Conservation (phyloP, 176 grass and related monocot species). For the Oryza meyeriana region DNA sequence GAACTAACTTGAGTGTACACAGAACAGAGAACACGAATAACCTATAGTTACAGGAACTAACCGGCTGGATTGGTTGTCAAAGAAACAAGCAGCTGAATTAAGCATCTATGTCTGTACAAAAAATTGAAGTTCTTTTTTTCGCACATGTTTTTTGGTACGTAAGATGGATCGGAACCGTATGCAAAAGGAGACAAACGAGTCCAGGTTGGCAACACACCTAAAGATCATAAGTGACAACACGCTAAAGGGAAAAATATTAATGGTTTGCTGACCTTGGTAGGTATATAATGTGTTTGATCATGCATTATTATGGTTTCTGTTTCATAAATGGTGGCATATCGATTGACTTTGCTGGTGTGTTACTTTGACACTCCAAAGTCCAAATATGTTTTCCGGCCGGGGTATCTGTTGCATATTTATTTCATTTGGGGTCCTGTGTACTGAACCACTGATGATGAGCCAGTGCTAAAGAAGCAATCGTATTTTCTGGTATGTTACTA, state of each 20-base stretch:
- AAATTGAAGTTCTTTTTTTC: not conserved
- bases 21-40: not conserved
- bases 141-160: conserved; percentile 10
- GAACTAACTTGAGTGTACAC: not conserved
- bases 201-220: conserved; percentile 12
- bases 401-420: not conserved
- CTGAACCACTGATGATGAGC: not conserved
- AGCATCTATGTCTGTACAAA: conserved; percentile 2
- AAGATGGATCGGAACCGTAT: not conserved
- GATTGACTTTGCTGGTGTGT: not conserved
- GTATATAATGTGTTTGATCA: not conserved
- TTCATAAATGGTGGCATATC: not conserved
- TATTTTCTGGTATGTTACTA: not conserved
- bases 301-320: conserved; percentile 22
- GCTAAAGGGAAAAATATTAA: conserved; percentile 6
- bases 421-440: not conserved
- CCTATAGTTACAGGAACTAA: too few relatives aligned
- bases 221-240: conserved; percentile 1
- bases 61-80: not conserved
- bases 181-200: conserved; percentile 2
- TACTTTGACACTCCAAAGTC: not conserved
- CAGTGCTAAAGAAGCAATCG: not conserved
- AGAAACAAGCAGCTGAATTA: not conserved
- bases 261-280: conserved; percentile 11
- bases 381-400: not conserved